Evolutionary conservation across 2,329 filamentous ascomycete species (phyloP), one percentile per base, ranked within the genome.

Genomic region (Aureobasidium subglaciale): DNA sequence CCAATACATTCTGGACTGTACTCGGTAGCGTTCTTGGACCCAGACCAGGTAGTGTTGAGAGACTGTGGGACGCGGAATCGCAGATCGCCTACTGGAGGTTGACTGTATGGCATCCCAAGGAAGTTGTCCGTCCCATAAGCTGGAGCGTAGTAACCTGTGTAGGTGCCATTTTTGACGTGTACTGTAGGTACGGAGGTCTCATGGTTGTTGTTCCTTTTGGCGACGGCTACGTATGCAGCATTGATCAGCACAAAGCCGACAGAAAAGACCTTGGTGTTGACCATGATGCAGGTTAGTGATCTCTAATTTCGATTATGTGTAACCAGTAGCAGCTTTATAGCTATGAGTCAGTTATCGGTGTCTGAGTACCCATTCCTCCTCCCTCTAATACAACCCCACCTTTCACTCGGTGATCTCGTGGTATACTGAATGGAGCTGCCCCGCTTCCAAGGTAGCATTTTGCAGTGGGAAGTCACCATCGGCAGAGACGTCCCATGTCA

Each of bases 91-190:
- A 75, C 67, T 0, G 79, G 80, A 27, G 79, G 74, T 58, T 79
- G 75, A 3, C 81, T 81, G 63, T 78, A 84, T 0, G 80, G 81
- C 2, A 84, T 75, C 2, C 77, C 78, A 3, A 79, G 66, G 63
- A 80, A 81, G 56, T 75, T 70, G 59, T 82, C 78, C 46, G 79
- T 77, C 24, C 71, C 61, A 56, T 75, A 78, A 1, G 64, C 58
- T 0, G 68, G 41, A 34, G 70, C 71, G 56, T 70, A 65, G 1
- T 70, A 57, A 5, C 78, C 78, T 22, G 63, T 58, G 59, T 78
- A 78, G 0, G 77, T 78, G 25, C 78, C 77, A 63, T 79, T 79
- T 56, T 62, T 66, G 15, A 74, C 65, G 1, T 56, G 58, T 4
- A 62, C 73, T 7, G 59, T 65, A 24, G 71, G 72, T 48, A 45